A percentile compares a stretch with the other conserved stretches of the same genome.
Conservation (phyloP, 768 basidiomycete genomes). For the Paxillus ammoniavirescens region DNA sequence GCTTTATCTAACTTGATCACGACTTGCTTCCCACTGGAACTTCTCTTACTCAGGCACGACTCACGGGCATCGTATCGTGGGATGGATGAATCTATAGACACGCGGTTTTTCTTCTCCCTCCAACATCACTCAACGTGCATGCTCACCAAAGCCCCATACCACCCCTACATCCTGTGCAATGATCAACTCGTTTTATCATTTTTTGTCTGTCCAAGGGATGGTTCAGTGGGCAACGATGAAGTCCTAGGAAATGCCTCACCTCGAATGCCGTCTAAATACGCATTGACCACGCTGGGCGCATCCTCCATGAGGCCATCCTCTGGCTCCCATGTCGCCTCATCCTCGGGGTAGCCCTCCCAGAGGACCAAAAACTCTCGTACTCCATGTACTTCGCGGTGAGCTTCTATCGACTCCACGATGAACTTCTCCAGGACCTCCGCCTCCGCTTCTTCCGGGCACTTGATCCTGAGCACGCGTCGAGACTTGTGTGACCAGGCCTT, state of each 20-base stretch:
- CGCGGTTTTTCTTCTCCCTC: constrained; percentile 5
- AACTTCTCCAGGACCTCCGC: constrained; percentile 39
- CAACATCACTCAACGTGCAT: background rate
- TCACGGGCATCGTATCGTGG: background rate
- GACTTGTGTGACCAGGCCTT: constrained; percentile 55
- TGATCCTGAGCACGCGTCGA: constrained; percentile 42
- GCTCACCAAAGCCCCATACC: background rate
- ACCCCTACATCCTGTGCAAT: background rate
- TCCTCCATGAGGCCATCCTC: constrained; percentile 45
- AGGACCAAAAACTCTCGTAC: constrained; percentile 45
- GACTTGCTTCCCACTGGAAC: constrained; percentile 8
- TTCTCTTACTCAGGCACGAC: background rate
- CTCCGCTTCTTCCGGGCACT: constrained; percentile 32
- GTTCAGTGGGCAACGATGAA: background rate
- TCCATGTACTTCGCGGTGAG: constrained; percentile 37
- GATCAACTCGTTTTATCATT: background rate
- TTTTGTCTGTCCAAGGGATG: constrained; percentile 4
- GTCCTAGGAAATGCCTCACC: constrained; percentile 6
- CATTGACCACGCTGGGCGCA: constrained; percentile 43
- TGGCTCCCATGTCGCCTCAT: constrained; percentile 60
- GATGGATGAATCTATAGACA: constrained; percentile 9
- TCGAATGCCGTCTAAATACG: constrained; percentile 32
- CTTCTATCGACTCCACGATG: constrained; percentile 38
- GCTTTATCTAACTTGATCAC: constrained; percentile 12
- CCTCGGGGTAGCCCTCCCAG: constrained; percentile 54